Evolutionary conservation across 805 yeast genomes (phyloP), one percentile per base, ranked within the genome.

Genomic region (Suhomyces tanzawaensis): DNA sequence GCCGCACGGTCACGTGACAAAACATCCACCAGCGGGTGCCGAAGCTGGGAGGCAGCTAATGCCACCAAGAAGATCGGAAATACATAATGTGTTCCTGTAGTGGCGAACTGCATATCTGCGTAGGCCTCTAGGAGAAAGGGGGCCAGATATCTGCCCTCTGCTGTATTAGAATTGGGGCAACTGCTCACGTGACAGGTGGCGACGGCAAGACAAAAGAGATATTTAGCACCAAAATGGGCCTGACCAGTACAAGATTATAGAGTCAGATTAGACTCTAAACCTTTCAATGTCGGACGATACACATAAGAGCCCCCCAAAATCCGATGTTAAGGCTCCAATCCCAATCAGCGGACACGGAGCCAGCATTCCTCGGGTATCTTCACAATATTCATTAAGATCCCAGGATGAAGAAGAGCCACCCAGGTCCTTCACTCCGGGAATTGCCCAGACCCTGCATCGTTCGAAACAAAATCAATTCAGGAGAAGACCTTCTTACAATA

Each of bases 341-440:
- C 58, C 60, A 4, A 34, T 46, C 15, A 52, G 40, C 35, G 29
- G 34, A 12, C 36, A 12, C 13, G 14, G n/a, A 11, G 14, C 32
- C 13, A 15, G 9, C n/a, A 34, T 32, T 27, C 46, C 41, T 4
- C 41, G 31, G 21, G 34, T 40, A 9, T 36, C 37, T 12, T 32
- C 40, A 12, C 37, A 19, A 22, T 29, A 27, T 13, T 29, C 28
- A 11, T 9, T 39, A n/a, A 26, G 38, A 30, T 13, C 16, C 8
- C 15, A 22, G 9, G 31, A 34, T 12, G 21, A 15, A n/a, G 35
- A 32, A 3, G 19, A 39, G 15, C 19, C 32, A 14, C 47, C 52
- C 14, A 40, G 57, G 19, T 48, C 62, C 7, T 50, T 57, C 23
- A 60, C 66, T 14, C 65, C 64, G 1, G 46, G 41, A 14, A 50